Conservation (phyloP, 805 yeast genomes). For the Pichia membranifaciens region DNA sequence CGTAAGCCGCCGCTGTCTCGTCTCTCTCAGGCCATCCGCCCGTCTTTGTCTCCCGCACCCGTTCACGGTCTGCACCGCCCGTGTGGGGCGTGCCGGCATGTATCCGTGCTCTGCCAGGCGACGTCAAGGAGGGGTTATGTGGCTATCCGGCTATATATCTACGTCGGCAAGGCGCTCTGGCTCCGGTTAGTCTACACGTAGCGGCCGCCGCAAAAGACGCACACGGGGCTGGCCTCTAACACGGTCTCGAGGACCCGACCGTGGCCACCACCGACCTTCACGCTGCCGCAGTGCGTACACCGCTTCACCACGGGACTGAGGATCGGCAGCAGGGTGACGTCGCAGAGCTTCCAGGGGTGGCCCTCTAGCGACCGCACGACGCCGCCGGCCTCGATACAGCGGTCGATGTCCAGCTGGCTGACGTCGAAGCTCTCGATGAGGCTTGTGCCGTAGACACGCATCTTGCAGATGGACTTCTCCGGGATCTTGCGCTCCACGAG, state of each 20-base stretch:
- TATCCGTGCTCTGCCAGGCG: neutral
- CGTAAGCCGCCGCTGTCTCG: too few species aligned
- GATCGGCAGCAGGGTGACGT: slow-evolving; percentile 15
- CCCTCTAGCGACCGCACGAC: slow-evolving; percentile 12
- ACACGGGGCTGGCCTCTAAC: slow-evolving; percentile 9
- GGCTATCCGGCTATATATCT: too few species aligned
- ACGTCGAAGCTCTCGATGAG: slow-evolving; percentile 8
- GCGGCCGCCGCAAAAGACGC: slow-evolving; percentile 17
- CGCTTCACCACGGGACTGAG: slow-evolving; percentile 9
- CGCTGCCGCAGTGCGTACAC: slow-evolving; percentile 13
- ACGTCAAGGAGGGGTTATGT: too few species aligned
- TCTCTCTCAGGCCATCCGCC: too few species aligned
- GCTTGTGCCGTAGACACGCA: slow-evolving; percentile 7
- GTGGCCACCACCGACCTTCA: neutral
- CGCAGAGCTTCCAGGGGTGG: slow-evolving; percentile 17
- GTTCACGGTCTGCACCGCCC: too few species aligned
- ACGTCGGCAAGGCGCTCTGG: too few species aligned
- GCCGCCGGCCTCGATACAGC: neutral
- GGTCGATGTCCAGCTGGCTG: neutral
- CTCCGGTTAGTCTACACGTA: slow-evolving; percentile 3
- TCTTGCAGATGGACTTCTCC: slow-evolving; percentile 4
- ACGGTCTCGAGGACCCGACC: slow-evolving; percentile 7
- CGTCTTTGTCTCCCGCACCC: too few species aligned
- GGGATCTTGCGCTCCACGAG: slow-evolving; percentile 4
- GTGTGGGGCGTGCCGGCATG: neutral